phyloP scores from a whole-genome alignment of 1,284 basidiomycete species.

The Ustilago xerochloae region DNA sequence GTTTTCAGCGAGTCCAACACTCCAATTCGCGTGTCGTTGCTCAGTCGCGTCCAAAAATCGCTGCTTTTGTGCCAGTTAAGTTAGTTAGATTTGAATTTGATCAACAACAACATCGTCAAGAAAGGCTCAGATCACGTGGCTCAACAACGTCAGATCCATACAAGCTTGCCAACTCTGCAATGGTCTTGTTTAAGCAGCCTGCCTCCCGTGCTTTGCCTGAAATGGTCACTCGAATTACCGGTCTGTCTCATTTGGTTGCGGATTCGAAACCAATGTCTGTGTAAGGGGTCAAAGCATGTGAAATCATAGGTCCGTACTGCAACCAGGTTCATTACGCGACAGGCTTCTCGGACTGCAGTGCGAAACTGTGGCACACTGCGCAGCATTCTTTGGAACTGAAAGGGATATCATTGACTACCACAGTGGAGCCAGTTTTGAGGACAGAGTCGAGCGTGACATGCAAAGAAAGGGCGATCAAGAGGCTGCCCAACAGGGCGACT shows the following conservation, averaged over 20 bases:
- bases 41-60: background rate
- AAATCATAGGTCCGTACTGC: no score
- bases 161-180: no score
- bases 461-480: background rate
- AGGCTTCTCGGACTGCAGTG: no score
- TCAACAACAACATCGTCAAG: background rate
- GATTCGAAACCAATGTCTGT: no score
- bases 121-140: background rate
- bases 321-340: no score
- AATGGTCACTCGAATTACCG: no score
- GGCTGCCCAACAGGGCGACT: background rate
- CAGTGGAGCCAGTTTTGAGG: conserved; percentile 12
- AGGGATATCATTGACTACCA: conserved; percentile 28
- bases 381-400: background rate
- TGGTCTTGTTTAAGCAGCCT: no score
- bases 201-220: no score
- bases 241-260: no score
- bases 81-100: background rate
- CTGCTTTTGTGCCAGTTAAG: background rate
- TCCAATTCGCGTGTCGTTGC: background rate
- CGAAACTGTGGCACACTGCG: no score
- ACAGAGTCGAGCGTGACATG: conserved; percentile 1
- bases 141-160: no score
- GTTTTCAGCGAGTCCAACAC: conserved; percentile 4
- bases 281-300: no score